phyloP scores from a whole-genome alignment of 371 early-diverging fungal genomes.

The Mucor circinelloides region DNA sequence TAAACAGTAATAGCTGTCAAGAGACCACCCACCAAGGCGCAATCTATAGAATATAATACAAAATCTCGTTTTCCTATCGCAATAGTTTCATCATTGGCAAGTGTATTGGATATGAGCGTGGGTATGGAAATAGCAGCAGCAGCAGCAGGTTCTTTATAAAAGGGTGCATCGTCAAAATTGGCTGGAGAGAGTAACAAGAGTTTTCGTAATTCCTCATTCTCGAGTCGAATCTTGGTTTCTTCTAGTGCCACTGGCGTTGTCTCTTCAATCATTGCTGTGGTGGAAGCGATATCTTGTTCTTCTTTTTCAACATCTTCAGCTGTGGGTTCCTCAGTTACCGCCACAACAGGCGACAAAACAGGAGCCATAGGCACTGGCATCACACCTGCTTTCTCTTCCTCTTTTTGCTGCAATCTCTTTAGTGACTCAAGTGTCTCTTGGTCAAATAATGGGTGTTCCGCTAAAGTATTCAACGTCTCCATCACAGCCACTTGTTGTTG shows the following conservation, averaged over 20 bases:
- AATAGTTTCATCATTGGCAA: neutral
- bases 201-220: constrained; percentile 6
- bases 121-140: neutral
- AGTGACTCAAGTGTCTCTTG: neutral
- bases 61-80: constrained; percentile 9
- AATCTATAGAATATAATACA: constrained; percentile 39
- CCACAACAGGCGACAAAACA: neutral
- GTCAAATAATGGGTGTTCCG: constrained; percentile 21
- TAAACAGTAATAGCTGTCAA: constrained; percentile 43
- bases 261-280: neutral
- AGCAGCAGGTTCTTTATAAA: neutral
- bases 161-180: constrained; percentile 1
- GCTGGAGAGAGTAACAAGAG: neutral
- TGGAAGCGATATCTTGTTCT: too few species aligned
- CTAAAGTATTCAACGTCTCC: constrained; percentile 19
- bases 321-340: neutral
- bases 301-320: neutral
- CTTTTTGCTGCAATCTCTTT: neutral
- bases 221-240: neutral
- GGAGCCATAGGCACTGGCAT: constrained; percentile 1
- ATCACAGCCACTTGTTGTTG: constrained; percentile 36
- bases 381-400: neutral
- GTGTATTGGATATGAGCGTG: neutral
- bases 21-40: constrained; percentile 50
- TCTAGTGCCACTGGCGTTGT: neutral